Evolutionary conservation across 495 filamentous ascomycete species (phyloP).

Genomic region (Lindgomyces ingoldianus): DNA sequence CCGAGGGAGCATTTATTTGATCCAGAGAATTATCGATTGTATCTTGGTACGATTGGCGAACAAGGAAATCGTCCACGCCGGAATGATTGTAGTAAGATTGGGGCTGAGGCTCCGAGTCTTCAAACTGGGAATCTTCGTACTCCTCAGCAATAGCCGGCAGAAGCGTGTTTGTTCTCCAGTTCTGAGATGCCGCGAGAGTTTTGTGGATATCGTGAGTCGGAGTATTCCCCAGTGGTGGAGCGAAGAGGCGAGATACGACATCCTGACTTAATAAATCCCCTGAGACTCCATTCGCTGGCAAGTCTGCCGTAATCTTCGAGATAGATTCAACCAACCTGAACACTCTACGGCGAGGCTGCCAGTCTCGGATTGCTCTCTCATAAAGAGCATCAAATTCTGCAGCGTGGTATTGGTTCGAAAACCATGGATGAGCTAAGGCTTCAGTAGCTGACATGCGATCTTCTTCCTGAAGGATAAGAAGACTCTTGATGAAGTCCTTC

Average conservation of each 20-base stretch:
- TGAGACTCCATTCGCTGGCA: background rate
- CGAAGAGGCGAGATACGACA: slow-evolving; percentile 9
- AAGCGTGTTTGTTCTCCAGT: background rate
- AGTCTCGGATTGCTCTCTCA: slow-evolving; percentile 50
- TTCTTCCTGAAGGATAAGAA: slow-evolving; percentile 55
- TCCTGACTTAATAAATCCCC: slow-evolving; percentile 7
- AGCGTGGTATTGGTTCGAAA: slow-evolving; percentile 50
- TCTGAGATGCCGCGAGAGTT: background rate
- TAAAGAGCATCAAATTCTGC: slow-evolving; percentile 53
- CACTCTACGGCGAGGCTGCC: slow-evolving; percentile 44
- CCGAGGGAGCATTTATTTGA: background rate
- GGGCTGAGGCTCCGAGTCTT: background rate
- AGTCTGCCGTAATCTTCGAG: background rate
- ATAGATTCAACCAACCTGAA: slow-evolving; percentile 38
- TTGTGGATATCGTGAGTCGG: background rate
- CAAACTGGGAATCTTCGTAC: background rate
- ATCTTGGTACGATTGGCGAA: background rate
- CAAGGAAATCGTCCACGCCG: background rate
- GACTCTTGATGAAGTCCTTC: slow-evolving; percentile 56
- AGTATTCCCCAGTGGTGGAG: background rate
- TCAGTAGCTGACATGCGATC: slow-evolving; percentile 56
- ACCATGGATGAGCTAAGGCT: slow-evolving; percentile 63
- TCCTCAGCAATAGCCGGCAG: background rate
- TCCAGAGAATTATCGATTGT: background rate
- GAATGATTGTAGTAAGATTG: background rate